These are phyloP conservation scores for Leishmania aethiopica DNA, from an alignment of 208 protist genomes.

Conservation along the genomic window DNA sequence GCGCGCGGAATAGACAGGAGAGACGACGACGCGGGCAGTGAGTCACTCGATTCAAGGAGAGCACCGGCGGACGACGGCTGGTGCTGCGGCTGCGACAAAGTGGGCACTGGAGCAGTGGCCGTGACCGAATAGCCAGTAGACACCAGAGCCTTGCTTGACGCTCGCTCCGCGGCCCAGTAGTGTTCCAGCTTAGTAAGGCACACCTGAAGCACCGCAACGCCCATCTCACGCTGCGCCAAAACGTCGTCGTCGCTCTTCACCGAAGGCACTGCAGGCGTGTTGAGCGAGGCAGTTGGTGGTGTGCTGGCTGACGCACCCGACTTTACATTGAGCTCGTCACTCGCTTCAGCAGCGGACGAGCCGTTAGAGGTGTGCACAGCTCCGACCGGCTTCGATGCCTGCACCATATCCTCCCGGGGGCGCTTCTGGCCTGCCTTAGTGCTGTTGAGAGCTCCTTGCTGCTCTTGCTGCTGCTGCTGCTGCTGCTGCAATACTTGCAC, in stretches of 20 bases:
- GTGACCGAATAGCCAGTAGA: neutral
- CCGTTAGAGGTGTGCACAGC: neutral
- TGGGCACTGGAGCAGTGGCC: neutral
- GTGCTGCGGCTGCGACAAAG: neutral
- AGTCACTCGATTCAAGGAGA: neutral
- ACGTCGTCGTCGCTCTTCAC: conserved; percentile 20
- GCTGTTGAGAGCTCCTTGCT: neutral
- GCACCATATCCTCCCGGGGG: conserved; percentile 14
- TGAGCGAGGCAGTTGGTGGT: neutral
- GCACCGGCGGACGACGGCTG: neutral
- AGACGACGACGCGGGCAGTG: neutral
- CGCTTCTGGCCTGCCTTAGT: conserved; percentile 10
- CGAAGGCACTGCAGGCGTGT: neutral
- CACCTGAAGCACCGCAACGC: conserved; percentile 11
- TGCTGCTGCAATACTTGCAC: conserved; percentile 6
- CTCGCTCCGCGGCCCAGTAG: conserved; percentile 13
- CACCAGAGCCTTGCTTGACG: neutral
- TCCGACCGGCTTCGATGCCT: neutral
- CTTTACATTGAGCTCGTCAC: neutral
- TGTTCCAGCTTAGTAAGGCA: conserved; percentile 11
- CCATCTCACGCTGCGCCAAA: conserved; percentile 12
- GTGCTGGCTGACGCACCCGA: neutral
- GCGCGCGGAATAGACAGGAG: neutral
- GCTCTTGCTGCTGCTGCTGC: conserved; percentile 16
- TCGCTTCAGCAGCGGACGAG: neutral